Base-by-base conservation (phyloP, 2,329 filamentous ascomycete genomes). In the Ustulina deusta region DNA sequence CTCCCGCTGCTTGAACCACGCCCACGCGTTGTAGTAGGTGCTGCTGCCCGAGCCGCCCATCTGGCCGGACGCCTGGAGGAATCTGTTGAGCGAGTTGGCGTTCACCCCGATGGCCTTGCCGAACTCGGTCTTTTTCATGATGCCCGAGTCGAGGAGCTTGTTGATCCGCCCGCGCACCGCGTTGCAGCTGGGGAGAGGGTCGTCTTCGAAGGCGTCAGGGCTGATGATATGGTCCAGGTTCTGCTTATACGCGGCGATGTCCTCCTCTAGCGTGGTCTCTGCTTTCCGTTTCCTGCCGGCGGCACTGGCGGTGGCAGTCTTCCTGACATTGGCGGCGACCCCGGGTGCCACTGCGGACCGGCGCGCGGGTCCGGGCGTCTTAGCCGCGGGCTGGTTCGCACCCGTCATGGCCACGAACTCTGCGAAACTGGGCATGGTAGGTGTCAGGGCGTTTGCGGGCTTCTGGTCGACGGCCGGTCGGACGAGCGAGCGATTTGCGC, bases 221-320 rank as follows among this genome's bases (percentile, higher is more conserved):
- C 56, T 68, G 7, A 64, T 27, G 25, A 73, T 61, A 17, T 72
- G 34, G 17, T 72, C 67, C 4, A 77, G 72, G 27, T 73, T 49
- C 57, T 74, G 72, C 63, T 74, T 77, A 58, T 77, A 77, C 9
- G 66, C 71, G 2, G 70, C 71, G 32, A 76, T 75, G 10, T 75
- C 74, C 10, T 76, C 73, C 0, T 74, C 72, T 2, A 76, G 69
- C 13, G 69, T 70, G 1, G 55, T 64, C 10, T 73, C 70, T 0
- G 74, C 66, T 55, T 74, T 76, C 48, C 75, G 72, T 66, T 77
- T 78, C 65, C 63, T 76, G 64, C 71, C 27, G 17, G 6, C 29
- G 20, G 38, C 13, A 10, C 34, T 17, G 11, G 42, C 7, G 25
- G 34, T 10, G 6, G 17, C 6, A 10, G 36, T 6, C 22, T 66